Base-by-base conservation (phyloP, 768 basidiomycete species). In the Naganishia friedmannii region DNA sequence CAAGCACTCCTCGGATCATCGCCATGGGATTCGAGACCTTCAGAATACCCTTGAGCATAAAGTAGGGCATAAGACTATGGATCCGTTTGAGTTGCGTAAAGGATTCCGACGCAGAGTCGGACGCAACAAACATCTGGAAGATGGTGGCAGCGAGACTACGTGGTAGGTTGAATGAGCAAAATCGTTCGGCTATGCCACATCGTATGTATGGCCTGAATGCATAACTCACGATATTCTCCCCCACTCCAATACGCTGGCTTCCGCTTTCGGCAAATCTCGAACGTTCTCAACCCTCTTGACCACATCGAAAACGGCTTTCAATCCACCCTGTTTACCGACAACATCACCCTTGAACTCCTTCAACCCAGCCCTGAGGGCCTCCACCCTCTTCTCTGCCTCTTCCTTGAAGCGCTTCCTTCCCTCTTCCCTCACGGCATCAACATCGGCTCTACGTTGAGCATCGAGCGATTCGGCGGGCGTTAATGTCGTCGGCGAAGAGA, bases 11-110 rank as follows among this genome's bases (percentile, higher is more conserved):
- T 79, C 96, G 87, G 76, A 98, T 93, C 96, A 98, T 98, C 32
- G 87, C 86, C 70, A 99, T 89, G 1, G 96, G 96, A 81, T 97
- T 99, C 68, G 91, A 93, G 74, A 99, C 91, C 79, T 87, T 89
- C 71, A 99, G 82, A 15, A 92, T 89, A 9, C 92, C 86, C 80
- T 93, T 97, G 72, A 99, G 87, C 84, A 98, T 88, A 76, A 98
- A 92, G 80, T 99, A 99, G 6, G 96, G 96, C 92, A 98, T 96
- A 65, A 95, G 82, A 0, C 93, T 93, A 77, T 99, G 96, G 53
- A 96, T 86, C 57, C 94, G 86, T 83, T 97, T 98, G 70, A 99
- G 82, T 69, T 87, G 86, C 17, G 91, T 85, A 75, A 98, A 89
- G 5, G 89, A 89, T 74, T 95, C 91, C 6, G 93, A 93, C 6